phyloP scores from a whole-genome alignment of 2,329 filamentous ascomycete genomes.

The Cladosporium halotolerans region DNA sequence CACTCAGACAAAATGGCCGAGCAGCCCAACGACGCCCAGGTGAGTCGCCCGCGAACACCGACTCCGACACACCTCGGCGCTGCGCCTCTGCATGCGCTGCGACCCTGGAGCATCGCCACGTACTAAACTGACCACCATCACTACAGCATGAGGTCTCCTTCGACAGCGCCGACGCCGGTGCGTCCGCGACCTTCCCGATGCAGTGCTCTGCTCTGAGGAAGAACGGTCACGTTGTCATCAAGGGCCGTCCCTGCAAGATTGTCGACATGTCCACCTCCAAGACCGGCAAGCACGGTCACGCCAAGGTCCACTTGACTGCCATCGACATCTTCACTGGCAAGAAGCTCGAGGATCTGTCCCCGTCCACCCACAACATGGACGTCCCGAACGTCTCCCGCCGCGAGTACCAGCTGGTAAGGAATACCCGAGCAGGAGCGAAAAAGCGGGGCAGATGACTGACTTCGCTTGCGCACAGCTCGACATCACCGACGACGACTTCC shows the following conservation, averaged over 20 bases:
- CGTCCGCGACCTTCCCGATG: slow-evolving; percentile 90
- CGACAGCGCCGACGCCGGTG: slow-evolving; percentile 92
- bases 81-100: not conserved
- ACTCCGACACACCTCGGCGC: not conserved
- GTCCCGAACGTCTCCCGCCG: slow-evolving; percentile 86
- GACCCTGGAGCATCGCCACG: not conserved
- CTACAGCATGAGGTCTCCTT: slow-evolving; percentile 61
- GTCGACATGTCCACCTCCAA: slow-evolving; percentile 99
- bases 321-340: slow-evolving; percentile 99
- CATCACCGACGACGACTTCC: slow-evolving; percentile 88
- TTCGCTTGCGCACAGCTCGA: slow-evolving; percentile 58
- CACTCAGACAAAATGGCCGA: slow-evolving; percentile 21
- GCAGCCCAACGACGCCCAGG: slow-evolving; percentile 24
- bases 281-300: slow-evolving; percentile 99
- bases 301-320: slow-evolving; percentile 97
- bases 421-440: not conserved
- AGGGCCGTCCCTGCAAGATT: slow-evolving; percentile 99
- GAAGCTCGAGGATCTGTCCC: slow-evolving; percentile 98
- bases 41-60: slow-evolving; percentile 10
- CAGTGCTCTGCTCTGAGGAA: slow-evolving; percentile 99
- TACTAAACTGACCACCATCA: slow-evolving; percentile 15
- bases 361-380: slow-evolving; percentile 96
- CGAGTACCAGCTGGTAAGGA: slow-evolving; percentile 90
- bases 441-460: slow-evolving; percentile 16
- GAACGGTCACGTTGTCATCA: slow-evolving; percentile 98